Base-by-base conservation (phyloP, 2,329 filamentous ascomycete genomes). In the Lachnellula cervina region DNA sequence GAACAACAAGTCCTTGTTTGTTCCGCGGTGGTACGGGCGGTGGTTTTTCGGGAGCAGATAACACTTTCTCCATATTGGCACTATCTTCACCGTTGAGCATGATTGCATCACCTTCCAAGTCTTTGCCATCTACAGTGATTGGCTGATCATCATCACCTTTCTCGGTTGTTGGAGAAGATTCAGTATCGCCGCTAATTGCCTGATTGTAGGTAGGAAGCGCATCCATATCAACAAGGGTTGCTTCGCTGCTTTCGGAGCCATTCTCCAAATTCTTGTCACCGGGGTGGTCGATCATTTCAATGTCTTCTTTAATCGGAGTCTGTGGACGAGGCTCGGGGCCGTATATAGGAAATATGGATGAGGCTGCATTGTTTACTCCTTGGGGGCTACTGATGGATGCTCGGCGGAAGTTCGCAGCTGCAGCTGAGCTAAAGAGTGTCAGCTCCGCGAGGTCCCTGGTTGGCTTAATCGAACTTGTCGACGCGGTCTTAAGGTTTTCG, bases 381-480 rank as follows among this genome's bases (percentile, higher is more conserved):
- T 52, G 59, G 63, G 61, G 75, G 66, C 52, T 70, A 45, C 66
- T 70, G 5, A 76, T 74, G 25, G 78, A 78, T 55, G 73, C 71
- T 58, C 76, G 70, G 54, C 78, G 74, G 55, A 79, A 76, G 23
- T 74, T 74, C 40, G 76, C 78, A 62, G 82, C 80, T 40, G 78
- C 77, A 47, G 77, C 77, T 23, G 79, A 76, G 59, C 77, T 81
- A 56, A 89, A 82, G 21, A 96, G 77, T 1, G 91, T 91, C 40
- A 92, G 81, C 49, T 90, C 86, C 25, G 91, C 91, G 35, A 97
- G 79, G 61, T 90, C 83, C 63, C 88, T 86, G 3, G 86, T 84
- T 1, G 91, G 91, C 44, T 79, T 82, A 32, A 92, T 83, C 16
- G 80, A 85, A 11, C 78, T 73, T 42, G 78, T 76, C 4, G 81